Conservation (phyloP, 805 yeast species). For the Saccharomycopsis sp. region DNA sequence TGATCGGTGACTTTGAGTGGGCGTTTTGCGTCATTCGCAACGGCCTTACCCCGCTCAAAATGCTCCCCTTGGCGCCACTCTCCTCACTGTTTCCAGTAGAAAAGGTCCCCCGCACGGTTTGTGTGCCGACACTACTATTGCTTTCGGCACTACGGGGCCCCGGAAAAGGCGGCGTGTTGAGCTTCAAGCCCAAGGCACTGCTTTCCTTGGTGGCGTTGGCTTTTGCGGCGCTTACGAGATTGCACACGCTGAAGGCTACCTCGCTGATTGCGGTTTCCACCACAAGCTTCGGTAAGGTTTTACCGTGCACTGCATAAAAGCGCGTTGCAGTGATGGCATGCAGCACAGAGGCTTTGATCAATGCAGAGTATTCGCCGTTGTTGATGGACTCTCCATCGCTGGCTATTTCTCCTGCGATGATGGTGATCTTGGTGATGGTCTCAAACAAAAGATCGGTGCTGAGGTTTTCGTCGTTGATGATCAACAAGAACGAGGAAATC, state of each 20-base stretch:
- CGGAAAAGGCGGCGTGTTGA: not conserved
- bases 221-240: conserved; percentile 49
- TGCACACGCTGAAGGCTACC: conserved; percentile 58
- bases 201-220: conserved; percentile 24
- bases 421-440: conserved; percentile 42
- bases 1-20: conserved; percentile 21
- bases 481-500: conserved; percentile 30
- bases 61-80: not conserved
- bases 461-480: conserved; percentile 22
- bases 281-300: conserved; percentile 61
- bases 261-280: conserved; percentile 75
- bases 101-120: too few species aligned
- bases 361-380: conserved; percentile 36
- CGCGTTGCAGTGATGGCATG: conserved; percentile 73
- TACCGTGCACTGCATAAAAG: conserved; percentile 57
- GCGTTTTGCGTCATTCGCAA: conserved; percentile 54
- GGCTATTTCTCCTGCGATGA: conserved; percentile 29
- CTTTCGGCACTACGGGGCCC: not conserved
- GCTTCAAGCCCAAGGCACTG: not conserved
- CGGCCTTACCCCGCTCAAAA: conserved; percentile 52
- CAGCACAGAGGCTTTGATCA: conserved; percentile 60
- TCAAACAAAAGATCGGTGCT: conserved; percentile 42
- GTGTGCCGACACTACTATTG: not conserved
- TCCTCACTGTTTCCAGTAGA: too few species aligned
- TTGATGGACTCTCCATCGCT: conserved; percentile 25